A percentile compares a stretch with the other conserved stretches of the same genome.
These are phyloP conservation scores for Tuber aestivum DNA, from an alignment of 495 filamentous ascomycete genomes.

Conservation along the genomic window DNA sequence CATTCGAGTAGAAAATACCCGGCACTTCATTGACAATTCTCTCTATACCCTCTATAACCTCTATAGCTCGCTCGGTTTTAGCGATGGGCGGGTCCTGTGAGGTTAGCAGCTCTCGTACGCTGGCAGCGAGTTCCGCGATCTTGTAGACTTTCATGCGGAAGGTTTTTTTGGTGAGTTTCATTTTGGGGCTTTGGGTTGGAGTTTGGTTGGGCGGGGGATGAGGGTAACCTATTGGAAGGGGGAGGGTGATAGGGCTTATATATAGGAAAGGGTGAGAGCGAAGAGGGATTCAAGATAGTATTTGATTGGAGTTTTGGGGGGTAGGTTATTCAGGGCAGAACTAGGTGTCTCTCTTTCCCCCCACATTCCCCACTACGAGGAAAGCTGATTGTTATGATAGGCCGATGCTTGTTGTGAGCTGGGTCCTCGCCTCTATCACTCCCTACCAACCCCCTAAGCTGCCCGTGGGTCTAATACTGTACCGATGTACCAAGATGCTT, in stretches of 20 bases:
- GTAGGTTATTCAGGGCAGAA: background rate
- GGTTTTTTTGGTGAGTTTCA: background rate
- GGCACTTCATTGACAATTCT: background rate
- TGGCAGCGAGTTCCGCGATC: background rate
- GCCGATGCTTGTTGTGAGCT: background rate
- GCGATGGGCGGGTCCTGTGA: background rate
- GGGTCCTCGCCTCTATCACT: too few relatives aligned
- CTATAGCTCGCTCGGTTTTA: background rate
- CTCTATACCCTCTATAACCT: background rate
- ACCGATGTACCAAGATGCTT: background rate
- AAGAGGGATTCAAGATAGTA: background rate
- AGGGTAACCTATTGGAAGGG: too few relatives aligned
- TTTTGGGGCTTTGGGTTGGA: background rate
- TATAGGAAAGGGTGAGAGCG: background rate
- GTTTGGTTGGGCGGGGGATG: background rate
- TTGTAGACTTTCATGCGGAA: background rate
- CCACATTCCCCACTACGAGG: background rate
- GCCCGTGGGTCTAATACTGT: background rate
- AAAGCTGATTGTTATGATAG: background rate
- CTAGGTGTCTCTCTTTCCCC: background rate
- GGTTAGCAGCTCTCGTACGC: background rate
- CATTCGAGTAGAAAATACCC: background rate
- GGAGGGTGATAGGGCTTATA: background rate
- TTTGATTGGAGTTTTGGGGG: background rate
- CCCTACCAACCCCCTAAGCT: too few relatives aligned